A percentile compares a stretch with the other conserved stretches of the same genome.
phyloP scores from a whole-genome alignment of 1,284 basidiomycete genomes.

The Blastosporella zonata region DNA sequence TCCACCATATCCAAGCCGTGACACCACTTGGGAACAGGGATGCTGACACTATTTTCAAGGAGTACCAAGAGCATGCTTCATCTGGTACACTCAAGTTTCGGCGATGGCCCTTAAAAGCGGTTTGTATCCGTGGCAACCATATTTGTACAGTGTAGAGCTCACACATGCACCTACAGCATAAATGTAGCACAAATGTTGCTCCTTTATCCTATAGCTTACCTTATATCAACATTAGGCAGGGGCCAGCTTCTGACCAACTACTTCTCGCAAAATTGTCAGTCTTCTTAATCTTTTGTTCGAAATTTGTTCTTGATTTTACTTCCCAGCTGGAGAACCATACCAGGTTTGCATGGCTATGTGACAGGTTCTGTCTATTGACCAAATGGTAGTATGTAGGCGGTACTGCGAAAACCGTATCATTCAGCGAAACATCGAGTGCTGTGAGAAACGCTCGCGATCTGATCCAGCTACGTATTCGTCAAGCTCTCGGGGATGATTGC shows the following conservation, averaged over 20 bases:
- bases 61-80: slow-evolving; percentile 63
- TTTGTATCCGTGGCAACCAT: slow-evolving; percentile 29
- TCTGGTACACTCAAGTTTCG: slow-evolving; percentile 56
- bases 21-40: slow-evolving; percentile 36
- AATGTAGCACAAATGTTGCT: slow-evolving; percentile 39
- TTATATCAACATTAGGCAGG: slow-evolving; percentile 43
- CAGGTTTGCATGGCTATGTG: slow-evolving; percentile 40
- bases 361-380: background rate
- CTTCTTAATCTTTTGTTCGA: background rate
- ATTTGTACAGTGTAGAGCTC: background rate
- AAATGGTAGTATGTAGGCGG: slow-evolving; percentile 62
- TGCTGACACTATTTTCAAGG: slow-evolving; percentile 53
- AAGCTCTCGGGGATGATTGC: slow-evolving; percentile 34
- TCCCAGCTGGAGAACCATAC: slow-evolving; percentile 67
- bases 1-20: slow-evolving; percentile 55
- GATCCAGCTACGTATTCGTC: slow-evolving; percentile 49
- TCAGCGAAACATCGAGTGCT: slow-evolving; percentile 51
- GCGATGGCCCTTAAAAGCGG: slow-evolving; percentile 64
- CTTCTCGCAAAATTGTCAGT: slow-evolving; percentile 78
- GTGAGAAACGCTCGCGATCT: slow-evolving; percentile 54
- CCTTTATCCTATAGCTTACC: background rate
- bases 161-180: slow-evolving; percentile 45
- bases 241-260: slow-evolving; percentile 72
- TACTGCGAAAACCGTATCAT: slow-evolving; percentile 65
- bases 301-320: background rate